Base-by-base conservation (phyloP, 805 yeast species). In the Yamadazyma olivae region DNA sequence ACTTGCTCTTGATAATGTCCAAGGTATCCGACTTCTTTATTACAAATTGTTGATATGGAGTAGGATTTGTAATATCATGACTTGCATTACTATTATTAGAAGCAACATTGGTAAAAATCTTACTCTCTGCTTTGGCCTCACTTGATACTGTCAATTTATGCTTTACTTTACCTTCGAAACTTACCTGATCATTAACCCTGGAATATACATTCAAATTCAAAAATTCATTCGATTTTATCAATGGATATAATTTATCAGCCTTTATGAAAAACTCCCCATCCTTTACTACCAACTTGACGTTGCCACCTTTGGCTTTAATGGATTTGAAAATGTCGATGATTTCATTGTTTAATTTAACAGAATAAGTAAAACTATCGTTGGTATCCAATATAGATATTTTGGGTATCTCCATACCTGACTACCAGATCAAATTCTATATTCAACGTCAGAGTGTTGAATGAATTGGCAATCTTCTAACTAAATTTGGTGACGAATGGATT, bases 201-300 rank as follows among this genome's bases (percentile, higher is more conserved):
- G 20, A 5, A 46, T 64, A 66, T 5, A 67, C 41, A 39, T 62
- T 67, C 17, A 64, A 56, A 30, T 62, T 62, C 37, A 61, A 57
- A 28, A 53, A 57, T 38, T 66, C 72, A 13, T 59, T 59, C 14
- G 57, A 44, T 18, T 49, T 49, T 15, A 53, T 39, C 40, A 70
- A 66, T 9, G 71, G 70, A 29, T 50, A 62, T 32, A 54, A 33
- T 4, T 46, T 36, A 20, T 58, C 60, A 14, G 51, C 43, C 34
- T 53, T 58, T 21, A 64, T 49, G 30, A 59, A 58, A 57, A 61
- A 38, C 9, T 41, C 41, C 19, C 71, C 71, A 40, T 64, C 45
- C 38, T 60, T 57, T 24, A 67, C 70, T 28, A 67, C 46, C 31
- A 67, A 48, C 46, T 59, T 62, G 23, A 67, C 61, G 16, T 32